Percentiles rank a stretch among this genome's conserved stretches.
Evolutionary conservation across 768 basidiomycete species (phyloP).

Genomic region (Dendrothele bispora): DNA sequence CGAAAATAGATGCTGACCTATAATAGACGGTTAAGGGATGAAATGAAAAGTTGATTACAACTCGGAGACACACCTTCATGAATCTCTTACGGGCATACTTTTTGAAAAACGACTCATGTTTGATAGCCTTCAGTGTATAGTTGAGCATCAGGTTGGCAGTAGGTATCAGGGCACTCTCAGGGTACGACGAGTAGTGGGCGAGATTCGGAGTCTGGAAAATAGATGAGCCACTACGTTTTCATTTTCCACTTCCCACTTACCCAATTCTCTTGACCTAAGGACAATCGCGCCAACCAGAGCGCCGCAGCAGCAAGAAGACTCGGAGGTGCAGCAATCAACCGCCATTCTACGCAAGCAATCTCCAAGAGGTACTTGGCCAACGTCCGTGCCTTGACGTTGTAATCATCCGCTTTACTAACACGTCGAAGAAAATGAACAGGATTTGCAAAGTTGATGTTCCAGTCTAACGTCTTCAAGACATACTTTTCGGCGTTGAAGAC

Average conservation of each 20-base stretch:
- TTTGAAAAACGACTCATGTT: slow-evolving; percentile 78
- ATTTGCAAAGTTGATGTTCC: slow-evolving; percentile 84
- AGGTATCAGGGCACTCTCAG: slow-evolving; percentile 76
- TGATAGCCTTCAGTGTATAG: slow-evolving; percentile 73
- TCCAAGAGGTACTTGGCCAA: slow-evolving; percentile 91
- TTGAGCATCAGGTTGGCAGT: slow-evolving; percentile 86
- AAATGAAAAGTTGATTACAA: not conserved
- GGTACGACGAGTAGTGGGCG: slow-evolving; percentile 85
- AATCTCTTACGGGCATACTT: slow-evolving; percentile 87
- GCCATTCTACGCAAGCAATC: slow-evolving; percentile 79
- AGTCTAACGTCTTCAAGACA: slow-evolving; percentile 81
- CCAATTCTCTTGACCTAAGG: slow-evolving; percentile 83
- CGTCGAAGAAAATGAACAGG: slow-evolving; percentile 88
- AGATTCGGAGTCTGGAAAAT: slow-evolving; percentile 70
- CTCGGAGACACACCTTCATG: slow-evolving; percentile 60
- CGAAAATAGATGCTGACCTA: slow-evolving; percentile 83
- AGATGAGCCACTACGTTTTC: no score
- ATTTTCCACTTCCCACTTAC: slow-evolving; percentile 50
- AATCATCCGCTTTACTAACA: slow-evolving; percentile 91
- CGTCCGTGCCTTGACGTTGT: slow-evolving; percentile 82
- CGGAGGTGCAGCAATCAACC: slow-evolving; percentile 72
- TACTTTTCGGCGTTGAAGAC: slow-evolving; percentile 90
- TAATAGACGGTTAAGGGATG: slow-evolving; percentile 1
- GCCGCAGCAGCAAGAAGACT: slow-evolving; percentile 82
- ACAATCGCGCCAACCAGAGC: slow-evolving; percentile 82